Base-by-base conservation (phyloP, 2,329 filamentous ascomycete genomes). In the Boeremia lycopersici region DNA sequence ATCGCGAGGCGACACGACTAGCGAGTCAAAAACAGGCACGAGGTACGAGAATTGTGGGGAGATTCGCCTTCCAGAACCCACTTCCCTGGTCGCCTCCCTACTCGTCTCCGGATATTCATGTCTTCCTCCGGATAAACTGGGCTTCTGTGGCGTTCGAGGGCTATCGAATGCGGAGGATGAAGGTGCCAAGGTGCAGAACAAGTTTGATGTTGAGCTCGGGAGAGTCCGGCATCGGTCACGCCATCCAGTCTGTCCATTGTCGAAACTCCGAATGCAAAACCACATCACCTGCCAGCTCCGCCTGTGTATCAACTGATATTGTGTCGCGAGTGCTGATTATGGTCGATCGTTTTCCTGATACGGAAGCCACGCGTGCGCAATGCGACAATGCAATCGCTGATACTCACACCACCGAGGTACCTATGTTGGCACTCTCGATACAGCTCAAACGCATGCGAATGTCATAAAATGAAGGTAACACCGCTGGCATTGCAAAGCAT, bases 21-120 rank as follows among this genome's bases (percentile, higher is more conserved):
- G 52, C 46, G 52, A 55, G 52, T 55, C 52, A 55, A 55, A 44
- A 55, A 55, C 52, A 55, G 52, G 52, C 52, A 55, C 52, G 52
- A 55, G 52, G 46, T 50, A 50, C 52, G 36, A 50, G 42, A 55
- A 55, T 50, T 55, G 41, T 55, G 52, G 52, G 52, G 52, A 50
- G 52, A 55, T 55, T 55, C 52, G 52, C 46, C 52, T 55, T 55
- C 52, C 52, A 55, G 52, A 55, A 50, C 52, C 52, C 52, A 55
- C 52, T 55, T 55, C 52, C 52, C 41, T 50, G 52, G 30, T 55
- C 35, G 52, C 52, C 52, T 45, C 52, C 42, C 30, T 45, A 23
- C 19, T 54, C 45, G 51, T 39, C 51, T 54, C 51, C 45, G 52
- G 52, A 42, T 45, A 49, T 55, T 40, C 52, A 29, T 48, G 40